phyloP scores from a whole-genome alignment of 2,329 filamentous ascomycete genomes.

The Falciphora oryzae region DNA sequence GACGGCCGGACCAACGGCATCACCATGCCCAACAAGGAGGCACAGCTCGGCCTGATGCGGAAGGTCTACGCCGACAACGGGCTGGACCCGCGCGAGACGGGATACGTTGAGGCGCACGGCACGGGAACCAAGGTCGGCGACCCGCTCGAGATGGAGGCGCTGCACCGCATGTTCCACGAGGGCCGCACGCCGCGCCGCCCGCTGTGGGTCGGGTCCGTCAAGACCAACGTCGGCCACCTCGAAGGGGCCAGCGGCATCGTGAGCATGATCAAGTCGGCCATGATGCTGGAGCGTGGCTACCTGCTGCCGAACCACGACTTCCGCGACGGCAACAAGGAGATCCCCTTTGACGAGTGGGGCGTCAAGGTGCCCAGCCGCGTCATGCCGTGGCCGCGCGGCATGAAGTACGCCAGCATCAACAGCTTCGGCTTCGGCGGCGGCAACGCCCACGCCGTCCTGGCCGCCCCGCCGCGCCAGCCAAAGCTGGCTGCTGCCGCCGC shows the following conservation, averaged over 20 bases:
- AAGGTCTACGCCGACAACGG: slow-evolving; percentile 11
- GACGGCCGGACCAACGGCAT: slow-evolving; percentile 14
- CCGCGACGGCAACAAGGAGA: slow-evolving; percentile 27
- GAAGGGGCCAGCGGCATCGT: slow-evolving; percentile 34
- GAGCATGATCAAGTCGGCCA: slow-evolving; percentile 32
- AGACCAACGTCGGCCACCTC: slow-evolving; percentile 20
- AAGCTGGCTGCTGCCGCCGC: not conserved
- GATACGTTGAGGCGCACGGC: slow-evolving; percentile 33
- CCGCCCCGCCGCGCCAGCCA: slow-evolving; percentile 14
- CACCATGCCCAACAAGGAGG: slow-evolving; percentile 11
- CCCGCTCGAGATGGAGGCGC: slow-evolving; percentile 27
- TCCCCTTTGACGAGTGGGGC: slow-evolving; percentile 17
- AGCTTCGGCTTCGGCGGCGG: slow-evolving; percentile 41
- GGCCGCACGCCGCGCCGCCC: slow-evolving; percentile 11
- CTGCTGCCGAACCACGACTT: slow-evolving; percentile 38
- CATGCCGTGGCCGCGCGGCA: slow-evolving; percentile 13
- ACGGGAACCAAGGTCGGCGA: slow-evolving; percentile 34
- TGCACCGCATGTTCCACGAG: slow-evolving; percentile 20
- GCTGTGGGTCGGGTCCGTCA: slow-evolving; percentile 12
- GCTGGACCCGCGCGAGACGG: slow-evolving; percentile 16
- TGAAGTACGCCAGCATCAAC: slow-evolving; percentile 27
- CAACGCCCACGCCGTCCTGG: slow-evolving; percentile 37
- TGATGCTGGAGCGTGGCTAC: slow-evolving; percentile 36
- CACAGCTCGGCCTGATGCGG: slow-evolving; percentile 9
- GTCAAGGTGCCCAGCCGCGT: slow-evolving; percentile 14